phyloP scores from a whole-genome alignment of 129 eudicot genomes.

The Flaveria sonorensis region DNA sequence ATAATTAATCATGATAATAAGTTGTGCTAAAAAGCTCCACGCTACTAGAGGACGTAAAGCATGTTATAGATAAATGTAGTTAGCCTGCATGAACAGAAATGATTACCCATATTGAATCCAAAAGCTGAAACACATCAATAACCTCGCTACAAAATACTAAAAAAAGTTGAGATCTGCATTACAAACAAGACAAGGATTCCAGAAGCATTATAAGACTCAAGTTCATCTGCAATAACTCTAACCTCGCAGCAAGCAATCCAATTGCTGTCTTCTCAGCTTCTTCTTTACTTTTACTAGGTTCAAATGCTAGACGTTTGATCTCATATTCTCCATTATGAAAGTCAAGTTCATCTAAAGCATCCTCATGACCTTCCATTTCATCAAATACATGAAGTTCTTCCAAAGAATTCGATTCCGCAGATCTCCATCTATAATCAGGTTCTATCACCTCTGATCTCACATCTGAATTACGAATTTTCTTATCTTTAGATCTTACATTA shows the following conservation, averaged over 20 bases:
- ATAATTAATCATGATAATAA: slow-evolving; percentile 5
- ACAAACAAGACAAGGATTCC: slow-evolving; percentile 4
- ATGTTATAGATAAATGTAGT: slow-evolving; percentile 11
- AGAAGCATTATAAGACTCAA: not conserved
- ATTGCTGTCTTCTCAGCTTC: slow-evolving; percentile 56
- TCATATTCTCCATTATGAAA: slow-evolving; percentile 24
- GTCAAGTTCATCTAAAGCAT: slow-evolving; percentile 37
- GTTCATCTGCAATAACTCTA: slow-evolving; percentile 25
- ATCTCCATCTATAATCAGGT: slow-evolving; percentile 26
- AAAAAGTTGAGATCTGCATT: slow-evolving; percentile 7
- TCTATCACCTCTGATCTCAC: slow-evolving; percentile 34
- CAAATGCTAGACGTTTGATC: slow-evolving; percentile 17
- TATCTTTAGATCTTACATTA: slow-evolving; percentile 17
- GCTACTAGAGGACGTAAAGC: not conserved
- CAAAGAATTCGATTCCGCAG: slow-evolving; percentile 8
- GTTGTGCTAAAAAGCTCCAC: not conserved
- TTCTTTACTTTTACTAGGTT: slow-evolving; percentile 40
- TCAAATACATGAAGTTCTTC: slow-evolving; percentile 33
- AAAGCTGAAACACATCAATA: not conserved
- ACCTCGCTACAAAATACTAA: slow-evolving; percentile 3
- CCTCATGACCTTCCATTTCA: slow-evolving; percentile 44
- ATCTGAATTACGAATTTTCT: slow-evolving; percentile 2
- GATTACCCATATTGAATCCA: not conserved
- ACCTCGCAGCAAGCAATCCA: slow-evolving; percentile 65
- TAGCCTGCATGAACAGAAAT: slow-evolving; percentile 9